Evolutionary conservation across 768 basidiomycete species (phyloP).

Genomic region (Mrakia frigida): DNA sequence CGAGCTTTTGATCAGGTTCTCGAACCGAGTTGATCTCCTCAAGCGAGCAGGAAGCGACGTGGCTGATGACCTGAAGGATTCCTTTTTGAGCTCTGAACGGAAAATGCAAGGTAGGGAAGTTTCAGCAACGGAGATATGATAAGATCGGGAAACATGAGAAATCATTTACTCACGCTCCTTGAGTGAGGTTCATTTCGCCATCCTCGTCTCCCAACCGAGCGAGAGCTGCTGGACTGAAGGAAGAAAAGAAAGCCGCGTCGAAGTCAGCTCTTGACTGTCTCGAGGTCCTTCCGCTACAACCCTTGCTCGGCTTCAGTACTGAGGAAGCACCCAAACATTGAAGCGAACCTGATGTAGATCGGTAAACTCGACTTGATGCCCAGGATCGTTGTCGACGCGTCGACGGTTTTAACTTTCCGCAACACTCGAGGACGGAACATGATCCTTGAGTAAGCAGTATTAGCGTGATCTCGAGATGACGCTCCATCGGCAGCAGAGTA

Average conservation of each 20-base stretch:
- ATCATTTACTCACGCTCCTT: conserved; percentile 19
- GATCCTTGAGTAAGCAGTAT: conserved; percentile 17
- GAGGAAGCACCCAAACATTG: too few species aligned
- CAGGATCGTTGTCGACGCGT: conserved; percentile 24
- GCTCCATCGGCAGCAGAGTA: conserved; percentile 15
- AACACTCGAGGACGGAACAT: conserved; percentile 31
- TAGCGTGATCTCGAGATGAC: conserved; percentile 1
- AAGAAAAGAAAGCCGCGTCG: not conserved
- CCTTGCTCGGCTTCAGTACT: too few species aligned
- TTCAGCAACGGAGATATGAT: not conserved
- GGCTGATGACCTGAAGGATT: conserved; percentile 39
- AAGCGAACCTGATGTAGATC: conserved; percentile 26
- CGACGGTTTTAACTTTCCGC: conserved; percentile 23
- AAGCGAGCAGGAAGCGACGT: conserved; percentile 39
- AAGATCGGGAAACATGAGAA: not conserved
- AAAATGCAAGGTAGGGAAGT: too few species aligned
- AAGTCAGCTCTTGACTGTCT: not conserved
- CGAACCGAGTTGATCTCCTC: conserved; percentile 38
- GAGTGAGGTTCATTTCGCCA: conserved; percentile 30
- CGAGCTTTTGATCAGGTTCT: conserved; percentile 36
- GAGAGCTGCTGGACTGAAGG: conserved; percentile 28
- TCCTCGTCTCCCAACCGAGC: conserved; percentile 31
- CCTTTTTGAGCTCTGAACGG: conserved; percentile 30
- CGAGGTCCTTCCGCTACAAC: too few species aligned
- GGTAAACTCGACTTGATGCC: conserved; percentile 24